Evolutionary conservation across 2,329 filamentous ascomycete genomes (phyloP).

Genomic region (Dichotomopilus funicola): DNA sequence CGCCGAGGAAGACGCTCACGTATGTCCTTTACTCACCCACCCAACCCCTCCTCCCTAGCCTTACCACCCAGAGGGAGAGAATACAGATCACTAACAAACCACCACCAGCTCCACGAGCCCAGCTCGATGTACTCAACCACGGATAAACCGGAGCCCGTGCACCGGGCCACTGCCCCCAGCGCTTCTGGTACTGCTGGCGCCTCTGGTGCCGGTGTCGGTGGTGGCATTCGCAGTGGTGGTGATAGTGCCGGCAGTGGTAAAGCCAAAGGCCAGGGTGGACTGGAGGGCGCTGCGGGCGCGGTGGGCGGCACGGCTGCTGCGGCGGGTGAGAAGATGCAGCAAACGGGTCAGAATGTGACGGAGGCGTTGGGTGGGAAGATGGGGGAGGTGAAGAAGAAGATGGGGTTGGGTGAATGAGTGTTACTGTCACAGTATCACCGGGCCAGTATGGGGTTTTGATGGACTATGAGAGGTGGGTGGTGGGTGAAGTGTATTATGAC

Average conservation of each 20-base stretch:
- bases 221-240: no score
- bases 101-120: conserved; percentile 18
- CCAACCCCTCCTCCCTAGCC: neutral
- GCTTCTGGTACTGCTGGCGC: no score
- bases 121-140: conserved; percentile 16
- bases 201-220: no score
- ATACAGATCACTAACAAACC: neutral
- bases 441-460: no score
- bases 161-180: conserved; percentile 1
- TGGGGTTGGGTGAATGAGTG: conserved; percentile 16
- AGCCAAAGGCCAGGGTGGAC: no score
- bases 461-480: no score
- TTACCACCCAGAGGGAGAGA: neutral
- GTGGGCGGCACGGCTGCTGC: neutral
- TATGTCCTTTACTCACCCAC: conserved; percentile 1
- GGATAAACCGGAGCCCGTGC: conserved; percentile 7
- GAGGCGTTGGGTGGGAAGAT: conserved; percentile 9
- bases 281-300: neutral
- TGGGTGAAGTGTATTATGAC: no score
- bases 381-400: conserved; percentile 15
- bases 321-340: conserved; percentile 5
- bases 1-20: conserved; percentile 24
- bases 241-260: no score
- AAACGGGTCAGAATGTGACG: conserved; percentile 11
- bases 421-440: no score